Base-by-base conservation (phyloP, 1,284 basidiomycete genomes). In the Pyrrhoderma lamaoense region DNA sequence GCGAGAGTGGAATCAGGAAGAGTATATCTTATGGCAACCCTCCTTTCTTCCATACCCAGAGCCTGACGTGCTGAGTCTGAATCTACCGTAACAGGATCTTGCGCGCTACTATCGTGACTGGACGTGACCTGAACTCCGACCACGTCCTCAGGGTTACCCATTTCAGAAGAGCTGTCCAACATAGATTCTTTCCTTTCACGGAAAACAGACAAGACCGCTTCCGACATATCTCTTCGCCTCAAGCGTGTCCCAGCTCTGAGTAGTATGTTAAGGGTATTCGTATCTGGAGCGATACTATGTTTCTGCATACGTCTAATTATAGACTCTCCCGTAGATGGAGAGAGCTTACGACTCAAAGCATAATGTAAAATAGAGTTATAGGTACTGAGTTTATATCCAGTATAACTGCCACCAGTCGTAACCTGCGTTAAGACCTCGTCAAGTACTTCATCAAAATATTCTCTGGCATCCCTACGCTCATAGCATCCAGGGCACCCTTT, bases 301-400 rank as follows among this genome's bases (percentile, higher is more conserved):
- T 22, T 40, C 22, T 65, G 65, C 79, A 85, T 83, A 54, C 84
- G 76, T 7, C 73, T 58, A 14, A 86, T 60, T 3, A 87, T 63
- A 8, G 60, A 56, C 4, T 70, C 61, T 0, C 76, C 82, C 21
- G 77, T 65, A 0, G 57, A 51, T 8, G 74, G 65, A 2, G 80
- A 80, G 27, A 73, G 64, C n/a, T 75, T 74, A 56, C 84, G 72
- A 1, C 75, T 74, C 34, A 89, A 69, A 1, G 80, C 66, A 63
- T 87, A 88, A 53, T 80, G 72, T 2, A 89, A 59, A 22, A 89
- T 73, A 0, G 79, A 58, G 61, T 87, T 84, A 65, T 79, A 85
- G 0, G 76, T 34, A 11, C 14, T 22, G 16, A 43, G 25, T 11
- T 31, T 9, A 23, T 42, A 55, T 16, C 38, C 38, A 8, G 16